Base-by-base conservation (phyloP, 371 early-diverging fungal genomes). In the Apophysomyces ossiformis region DNA sequence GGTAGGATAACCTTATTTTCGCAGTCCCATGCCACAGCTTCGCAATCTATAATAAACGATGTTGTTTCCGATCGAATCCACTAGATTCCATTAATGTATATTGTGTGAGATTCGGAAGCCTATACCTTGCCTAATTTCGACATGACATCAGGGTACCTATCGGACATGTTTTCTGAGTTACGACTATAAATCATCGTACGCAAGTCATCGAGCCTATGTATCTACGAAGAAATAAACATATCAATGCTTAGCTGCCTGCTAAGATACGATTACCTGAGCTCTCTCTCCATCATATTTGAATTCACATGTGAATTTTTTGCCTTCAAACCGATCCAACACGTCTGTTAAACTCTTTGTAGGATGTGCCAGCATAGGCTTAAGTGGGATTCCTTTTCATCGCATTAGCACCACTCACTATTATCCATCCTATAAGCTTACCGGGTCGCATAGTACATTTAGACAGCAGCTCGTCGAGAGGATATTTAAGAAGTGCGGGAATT, bases 251-350 rank as follows among this genome's bases (percentile, higher is more conserved):
- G 37, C n/a, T 5, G 21, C 5, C 12, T 13, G 6, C 6, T 45
- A 45, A 12, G 13, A 13, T n/a, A 5, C 6, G 9, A 16, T 73
- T 69, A 92, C 91, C 88, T 99, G 99, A 16, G 98, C 98, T 59
- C 99, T 89, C 85, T 99, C 99, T 21, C 99, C 99, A 72, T 99
- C 99, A 74, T 99, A 99, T 79, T 99, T 99, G 83, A 92, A 99
- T 79, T 99, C 99, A 69, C 98, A 99, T 4, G 97, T 96, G 69
- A 99, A 99, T 1, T 85, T 78, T 65, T 87, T 87, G 18, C 86
- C 89, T 64, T 98, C 96, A 70, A 99, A 97, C 43, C 99, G 85
- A 70, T 98, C 91, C 81, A 99, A 76, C 5, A 98, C 96, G 59
- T 97, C 97, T 0, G 92, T 90, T 11, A 99, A 79, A 57, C 92